Evolutionary conservation across 257 asterid species (phyloP), one percentile per base, ranked within the genome.

Genomic region (Galeopsis tetrahit): DNA sequence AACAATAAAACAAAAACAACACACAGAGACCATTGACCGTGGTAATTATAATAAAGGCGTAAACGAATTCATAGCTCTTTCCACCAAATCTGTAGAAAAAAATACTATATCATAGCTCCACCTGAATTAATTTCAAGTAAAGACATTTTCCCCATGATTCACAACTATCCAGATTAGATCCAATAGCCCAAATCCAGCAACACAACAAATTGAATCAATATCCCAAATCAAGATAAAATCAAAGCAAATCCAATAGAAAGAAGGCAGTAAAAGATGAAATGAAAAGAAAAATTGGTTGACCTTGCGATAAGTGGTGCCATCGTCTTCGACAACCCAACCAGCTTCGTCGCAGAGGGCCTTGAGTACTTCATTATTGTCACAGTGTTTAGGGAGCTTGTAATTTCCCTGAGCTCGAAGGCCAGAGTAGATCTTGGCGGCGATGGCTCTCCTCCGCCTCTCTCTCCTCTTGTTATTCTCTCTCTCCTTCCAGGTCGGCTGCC

Each of bases 281-380:
- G 33, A 32, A 13, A 13, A 6, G 14, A 59, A 63, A 33, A 0
- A 7, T 7, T 1, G 32, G 67, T 4, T 28, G 63, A 88, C 95
- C 89, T 85, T 87, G 75, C 95, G 91, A 78, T 91, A 89, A 70
- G 97, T 89, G 66, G 97, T 87, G 49, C 97, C 97, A 66, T 91
- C 97, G 40, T 83, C 88, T 73, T 89, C 96, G 38, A 91, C 97
- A 71, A 87, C 60, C 97, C 97, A 91, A 17, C 97, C 96, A 69
- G 95, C 96, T 74, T 91, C 89, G 33, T 63, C 48, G 73, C 96
- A 91, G 36, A 91, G 96, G 32, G 97, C 97, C 68, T 91, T 91
- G 75, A 91, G 76, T 34, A 91, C 95, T 70, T 91, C 96, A 60
- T 91, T 91, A 35, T 91, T 91, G 17, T 91, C 97, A 42, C 93